Base-by-base conservation (phyloP, 192 early-diverging fungal genomes). In the Linnemannia elongata region DNA sequence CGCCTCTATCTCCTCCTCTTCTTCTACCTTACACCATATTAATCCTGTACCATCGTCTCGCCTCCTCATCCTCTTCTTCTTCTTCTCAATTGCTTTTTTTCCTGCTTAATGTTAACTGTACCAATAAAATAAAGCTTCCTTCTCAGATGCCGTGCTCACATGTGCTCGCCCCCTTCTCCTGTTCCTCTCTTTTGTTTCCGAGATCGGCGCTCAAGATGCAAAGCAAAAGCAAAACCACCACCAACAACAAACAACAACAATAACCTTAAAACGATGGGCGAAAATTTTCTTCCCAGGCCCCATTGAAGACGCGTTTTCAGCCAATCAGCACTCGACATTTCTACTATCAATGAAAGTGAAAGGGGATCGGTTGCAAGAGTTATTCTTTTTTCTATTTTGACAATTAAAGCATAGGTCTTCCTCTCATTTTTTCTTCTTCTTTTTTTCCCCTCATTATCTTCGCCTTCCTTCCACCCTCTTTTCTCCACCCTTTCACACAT, bases 261-360 rank as follows among this genome's bases (percentile, higher is more conserved):
- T 39, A 27, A 9, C 24, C 52, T 18, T 68, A 39, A 22, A 24
- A 49, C 18, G 24, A 20, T n/a, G 22, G 15, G n/a, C 20, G 6
- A 13, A 68, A n/a, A 36, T 66, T 63, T 70, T 57, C 5, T 52
- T 78, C 78, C 70, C 57, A 72, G 54, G 41, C 60, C 76, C 72
- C 71, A 83, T 85, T 85, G 73, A 69, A 13, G 44, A 85, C 82
- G 82, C 82, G 82, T 75, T 79, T 60, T 72, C 41, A 49, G 66
- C 82, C 82, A 85, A 85, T 85, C 82, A 85, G 73, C 57, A 35
- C 7, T 17, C 75, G 8, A 20, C 9, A 52, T 82, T 69, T 47
- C 49, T 45, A 6, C 49, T 20, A 52, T 52, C 17, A 20, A 20
- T 18, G 20, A 4, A 22, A 22, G 17, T 45, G 49, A 52, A 52